Evolutionary conservation across 768 basidiomycete genomes (phyloP), one percentile per base, ranked within the genome.

Genomic region (Suillus bovinus): DNA sequence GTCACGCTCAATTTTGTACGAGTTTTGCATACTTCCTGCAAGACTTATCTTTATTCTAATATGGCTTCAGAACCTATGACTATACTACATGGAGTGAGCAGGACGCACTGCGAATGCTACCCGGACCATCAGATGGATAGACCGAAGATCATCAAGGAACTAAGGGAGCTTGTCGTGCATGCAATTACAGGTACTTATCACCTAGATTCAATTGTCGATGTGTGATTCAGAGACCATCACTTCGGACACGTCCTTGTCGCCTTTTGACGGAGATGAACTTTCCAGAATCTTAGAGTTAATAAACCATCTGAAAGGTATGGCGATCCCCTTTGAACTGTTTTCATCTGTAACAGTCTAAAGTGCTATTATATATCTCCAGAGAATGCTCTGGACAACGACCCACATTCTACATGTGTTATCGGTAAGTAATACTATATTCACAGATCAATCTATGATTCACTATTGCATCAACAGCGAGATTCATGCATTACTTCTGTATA

Each of bases 351-450:
- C 22, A 7, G 13, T 39, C 54, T 34, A 36, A 41, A 58, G 31
- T 56, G 10, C 3, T 20, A 34, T 56, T 17, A 36, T 11, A 24
- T 22, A 27, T 9, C 24, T 56, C 8, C 34, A 52, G 59, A 57
- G 34, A 55, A 50, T 36, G 36, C 16, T 42, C 5, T 5, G 20
- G 47, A 53, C 9, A 10, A 49, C 9, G 31, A 60, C 29, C n/a
- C 4, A n/a, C 50, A 63, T 63, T 63, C 58, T n/a, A 63, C 39
- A 39, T 52, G 47, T 27, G 39, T 61, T 31, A 41, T 63, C 20
- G 62, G 62, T 63, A 54, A 52, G 50, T 20, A 13, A 17, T 20
- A 4, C 24, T 27, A 38, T 3, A 5, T 17, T 10, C 29, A 31
- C 24, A 11, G 10, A 20, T 11, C 17, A 39, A 27, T 7, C 34